phyloP scores from a whole-genome alignment of 164 flowering plant species.

The Magnolia kwangsiensis region DNA sequence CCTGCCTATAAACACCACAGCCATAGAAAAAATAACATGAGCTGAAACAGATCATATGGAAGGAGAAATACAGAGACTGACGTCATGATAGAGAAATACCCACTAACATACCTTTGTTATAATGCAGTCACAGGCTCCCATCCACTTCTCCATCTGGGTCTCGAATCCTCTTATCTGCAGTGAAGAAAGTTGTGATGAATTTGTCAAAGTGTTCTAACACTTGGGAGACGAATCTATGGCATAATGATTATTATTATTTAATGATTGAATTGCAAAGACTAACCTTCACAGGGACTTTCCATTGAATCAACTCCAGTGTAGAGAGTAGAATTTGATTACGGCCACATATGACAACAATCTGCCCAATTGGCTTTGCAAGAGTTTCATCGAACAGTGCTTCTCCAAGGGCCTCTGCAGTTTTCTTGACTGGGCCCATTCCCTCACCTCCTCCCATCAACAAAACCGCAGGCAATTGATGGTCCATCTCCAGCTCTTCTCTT shows the following conservation, averaged over 20 bases:
- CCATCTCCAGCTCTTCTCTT: slow-evolving; percentile 79
- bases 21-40: neutral
- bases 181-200: neutral
- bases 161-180: slow-evolving; percentile 80
- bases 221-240: neutral
- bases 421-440: slow-evolving; percentile 96
- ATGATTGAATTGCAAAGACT: neutral
- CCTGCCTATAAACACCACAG: slow-evolving; percentile 60
- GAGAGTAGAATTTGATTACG: slow-evolving; percentile 66
- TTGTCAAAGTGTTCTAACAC: neutral
- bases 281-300: slow-evolving; percentile 95
- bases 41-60: neutral
- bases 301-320: slow-evolving; percentile 48
- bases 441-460: slow-evolving; percentile 98
- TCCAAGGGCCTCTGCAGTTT: slow-evolving; percentile 81
- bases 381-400: slow-evolving; percentile 62
- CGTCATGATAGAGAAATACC: neutral
- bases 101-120: slow-evolving; percentile 69
- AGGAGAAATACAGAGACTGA: neutral
- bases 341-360: slow-evolving; percentile 76
- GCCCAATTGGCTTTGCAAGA: slow-evolving; percentile 65
- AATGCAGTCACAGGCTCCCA: slow-evolving; percentile 98
- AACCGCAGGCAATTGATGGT: slow-evolving; percentile 76
- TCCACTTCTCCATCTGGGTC: slow-evolving; percentile 97
- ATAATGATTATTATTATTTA: neutral